Evolutionary conservation across 257 asterid genomes (phyloP).

Genomic region (Nicotiana obtusifolia): DNA sequence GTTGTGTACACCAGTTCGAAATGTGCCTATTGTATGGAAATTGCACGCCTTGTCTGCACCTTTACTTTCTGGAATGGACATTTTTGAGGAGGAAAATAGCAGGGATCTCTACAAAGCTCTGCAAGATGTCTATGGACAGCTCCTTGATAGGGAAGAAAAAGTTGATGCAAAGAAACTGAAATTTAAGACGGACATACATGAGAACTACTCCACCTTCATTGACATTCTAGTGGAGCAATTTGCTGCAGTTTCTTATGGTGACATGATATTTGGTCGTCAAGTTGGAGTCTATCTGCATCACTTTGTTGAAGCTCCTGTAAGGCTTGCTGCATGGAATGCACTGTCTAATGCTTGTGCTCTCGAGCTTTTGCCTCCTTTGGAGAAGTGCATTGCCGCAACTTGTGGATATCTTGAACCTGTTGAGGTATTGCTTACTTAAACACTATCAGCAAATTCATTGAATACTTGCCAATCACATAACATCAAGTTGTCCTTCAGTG

Average conservation of each 20-base stretch:
- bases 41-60: conserved; percentile 75
- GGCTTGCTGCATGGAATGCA: conserved; percentile 79
- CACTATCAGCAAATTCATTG: neutral
- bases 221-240: conserved; percentile 85
- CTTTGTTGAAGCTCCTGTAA: conserved; percentile 63
- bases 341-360: conserved; percentile 66
- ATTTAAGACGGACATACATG: conserved; percentile 62
- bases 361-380: conserved; percentile 74
- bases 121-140: conserved; percentile 66
- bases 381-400: conserved; percentile 45
- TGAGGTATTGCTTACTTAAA: conserved; percentile 52
- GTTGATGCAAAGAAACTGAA: conserved; percentile 21
- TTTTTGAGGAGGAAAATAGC: conserved; percentile 76
- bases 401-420: conserved; percentile 81
- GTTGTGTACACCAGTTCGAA: conserved; percentile 29
- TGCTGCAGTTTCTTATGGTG: conserved; percentile 93
- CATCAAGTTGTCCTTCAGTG: neutral
- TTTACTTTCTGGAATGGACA: conserved; percentile 56
- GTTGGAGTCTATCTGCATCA: conserved; percentile 67
- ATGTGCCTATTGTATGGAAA: conserved; percentile 77
- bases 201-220: conserved; percentile 62
- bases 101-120: conserved; percentile 55
- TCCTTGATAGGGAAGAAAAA: conserved; percentile 33
- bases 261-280: conserved; percentile 73
- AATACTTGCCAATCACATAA: neutral